phyloP scores from a whole-genome alignment of 352 stramenopile genomes.

The Phytophthora foliorum region DNA sequence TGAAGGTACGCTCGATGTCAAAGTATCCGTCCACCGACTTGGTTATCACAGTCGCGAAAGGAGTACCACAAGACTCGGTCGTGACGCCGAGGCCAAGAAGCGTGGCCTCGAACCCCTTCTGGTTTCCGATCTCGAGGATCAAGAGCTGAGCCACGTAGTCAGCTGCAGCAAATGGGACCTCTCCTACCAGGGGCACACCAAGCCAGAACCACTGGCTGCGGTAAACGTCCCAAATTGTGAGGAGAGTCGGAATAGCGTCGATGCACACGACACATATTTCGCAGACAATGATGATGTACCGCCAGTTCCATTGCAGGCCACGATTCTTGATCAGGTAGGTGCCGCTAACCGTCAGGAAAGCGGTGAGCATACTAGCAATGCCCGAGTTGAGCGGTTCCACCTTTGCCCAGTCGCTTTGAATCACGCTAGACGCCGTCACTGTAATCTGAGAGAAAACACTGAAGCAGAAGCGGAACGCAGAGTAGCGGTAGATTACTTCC shows the following conservation, averaged over 20 bases:
- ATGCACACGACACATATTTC: conserved; percentile 48
- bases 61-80: conserved; percentile 37
- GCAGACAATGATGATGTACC: conserved; percentile 39
- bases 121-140: conserved; percentile 50
- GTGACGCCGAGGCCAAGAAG: conserved; percentile 51
- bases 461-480: conserved; percentile 49
- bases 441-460: conserved; percentile 48
- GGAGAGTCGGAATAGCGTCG: conserved; percentile 49
- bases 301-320: conserved; percentile 58
- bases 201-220: conserved; percentile 67
- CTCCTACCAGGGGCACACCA: conserved; percentile 52
- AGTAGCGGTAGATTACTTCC: conserved; percentile 48
- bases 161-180: conserved; percentile 39
- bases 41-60: conserved; percentile 55
- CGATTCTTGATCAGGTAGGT: conserved; percentile 42
- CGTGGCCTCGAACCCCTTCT: conserved; percentile 51
- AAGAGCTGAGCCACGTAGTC: conserved; percentile 47
- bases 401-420: conserved; percentile 52
- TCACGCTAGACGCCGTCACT: conserved; percentile 48
- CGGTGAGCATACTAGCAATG: conserved; percentile 47
- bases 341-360: conserved; percentile 35
- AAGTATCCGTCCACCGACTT: conserved; percentile 45
- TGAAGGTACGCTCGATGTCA: conserved; percentile 48
- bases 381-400: conserved; percentile 63
- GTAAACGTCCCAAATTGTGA: conserved; percentile 68